Percentiles rank a stretch among this genome's conserved stretches.
phyloP scores from a whole-genome alignment of 2,329 filamentous ascomycete genomes.

The Clonostachys sp. region DNA sequence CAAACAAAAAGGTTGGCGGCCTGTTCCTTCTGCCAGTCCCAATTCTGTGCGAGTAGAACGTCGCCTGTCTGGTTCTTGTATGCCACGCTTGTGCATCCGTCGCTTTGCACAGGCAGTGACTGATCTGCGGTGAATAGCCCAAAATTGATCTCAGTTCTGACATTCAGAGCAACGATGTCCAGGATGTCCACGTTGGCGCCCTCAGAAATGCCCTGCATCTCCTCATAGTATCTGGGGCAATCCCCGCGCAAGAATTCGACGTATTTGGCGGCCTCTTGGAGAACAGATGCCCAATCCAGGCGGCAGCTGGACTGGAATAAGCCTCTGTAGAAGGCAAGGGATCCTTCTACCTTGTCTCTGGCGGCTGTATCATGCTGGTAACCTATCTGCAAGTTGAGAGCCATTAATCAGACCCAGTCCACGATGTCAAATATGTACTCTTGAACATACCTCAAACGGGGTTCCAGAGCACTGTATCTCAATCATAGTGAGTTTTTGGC shows the following conservation, averaged over 20 bases:
- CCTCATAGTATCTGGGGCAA: conserved; percentile 13
- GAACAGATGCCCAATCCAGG: conserved; percentile 18
- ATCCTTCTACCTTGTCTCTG: conserved; percentile 18
- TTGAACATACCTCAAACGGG: too few species aligned
- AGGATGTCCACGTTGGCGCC: conserved; percentile 38
- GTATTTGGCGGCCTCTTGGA: background rate
- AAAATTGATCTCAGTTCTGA: conserved; percentile 53
- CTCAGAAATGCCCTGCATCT: conserved; percentile 47
- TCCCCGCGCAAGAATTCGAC: conserved; percentile 2
- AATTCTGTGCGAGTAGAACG: conserved; percentile 50
- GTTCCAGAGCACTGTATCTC: too few species aligned
- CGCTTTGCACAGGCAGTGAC: conserved; percentile 16
- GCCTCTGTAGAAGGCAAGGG: conserved; percentile 25
- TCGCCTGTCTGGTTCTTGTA: conserved; percentile 25
- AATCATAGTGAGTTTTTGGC: too few species aligned
- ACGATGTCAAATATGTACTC: too few species aligned
- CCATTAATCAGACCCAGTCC: too few species aligned
- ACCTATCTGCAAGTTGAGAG: conserved; percentile 21
- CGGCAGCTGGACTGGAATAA: conserved; percentile 24
- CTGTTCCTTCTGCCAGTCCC: conserved; percentile 59
- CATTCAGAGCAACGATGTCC: conserved; percentile 53
- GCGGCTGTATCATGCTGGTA: conserved; percentile 22
- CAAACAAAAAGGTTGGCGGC: conserved; percentile 42
- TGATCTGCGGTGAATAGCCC: conserved; percentile 35
- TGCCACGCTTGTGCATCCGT: conserved; percentile 51